Evolutionary conservation across 176 grass and related monocot species (phyloP).

Genomic region (Echinochloa phyllopogon): DNA sequence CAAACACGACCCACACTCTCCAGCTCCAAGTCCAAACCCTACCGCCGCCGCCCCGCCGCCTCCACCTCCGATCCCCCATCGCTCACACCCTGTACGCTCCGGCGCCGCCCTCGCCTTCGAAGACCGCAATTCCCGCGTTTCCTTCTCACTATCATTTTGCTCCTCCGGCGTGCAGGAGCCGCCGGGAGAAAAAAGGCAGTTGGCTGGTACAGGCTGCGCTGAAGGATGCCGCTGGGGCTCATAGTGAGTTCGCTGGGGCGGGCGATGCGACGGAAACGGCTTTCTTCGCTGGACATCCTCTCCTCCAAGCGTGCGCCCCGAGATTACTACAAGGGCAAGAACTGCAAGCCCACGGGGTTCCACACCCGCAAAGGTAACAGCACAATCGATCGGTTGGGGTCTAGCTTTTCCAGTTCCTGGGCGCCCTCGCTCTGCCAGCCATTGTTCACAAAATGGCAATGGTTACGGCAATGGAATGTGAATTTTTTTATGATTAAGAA

Average conservation of each 20-base stretch:
- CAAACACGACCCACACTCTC: background rate
- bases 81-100: background rate
- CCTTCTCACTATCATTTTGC: background rate
- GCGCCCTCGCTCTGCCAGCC: background rate
- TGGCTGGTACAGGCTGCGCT: background rate
- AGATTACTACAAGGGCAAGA: conserved; percentile 98
- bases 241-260: conserved; percentile 68
- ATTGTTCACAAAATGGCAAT: background rate
- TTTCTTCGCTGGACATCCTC: conserved; percentile 83
- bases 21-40: conserved; percentile 24
- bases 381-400: background rate
- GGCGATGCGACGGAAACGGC: conserved; percentile 77
- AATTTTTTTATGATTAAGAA: background rate
- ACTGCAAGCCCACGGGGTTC: conserved; percentile 97
- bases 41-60: background rate
- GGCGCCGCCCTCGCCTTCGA: background rate
- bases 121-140: background rate
- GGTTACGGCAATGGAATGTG: background rate
- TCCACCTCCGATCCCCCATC: background rate
- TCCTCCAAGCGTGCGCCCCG: conserved; percentile 83
- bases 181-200: background rate
- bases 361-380: conserved; percentile 94
- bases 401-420: background rate
- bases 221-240: conserved; percentile 87
- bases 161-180: background rate